These are phyloP conservation scores for Leccinum imitatum DNA, from an alignment of 768 basidiomycete genomes.

Conservation along the genomic window DNA sequence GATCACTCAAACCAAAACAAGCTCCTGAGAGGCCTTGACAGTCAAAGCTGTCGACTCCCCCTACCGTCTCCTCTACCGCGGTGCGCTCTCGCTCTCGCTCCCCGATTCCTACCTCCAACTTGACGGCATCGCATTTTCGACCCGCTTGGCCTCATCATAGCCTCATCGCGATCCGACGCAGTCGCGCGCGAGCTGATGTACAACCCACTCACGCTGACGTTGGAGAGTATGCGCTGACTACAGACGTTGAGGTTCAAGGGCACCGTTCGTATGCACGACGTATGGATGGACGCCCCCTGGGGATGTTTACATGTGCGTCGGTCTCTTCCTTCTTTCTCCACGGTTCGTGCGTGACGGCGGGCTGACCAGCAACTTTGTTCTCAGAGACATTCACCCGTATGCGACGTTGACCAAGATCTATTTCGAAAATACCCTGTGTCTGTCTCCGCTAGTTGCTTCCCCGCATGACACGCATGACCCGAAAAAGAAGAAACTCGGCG, in stretches of 20 bases:
- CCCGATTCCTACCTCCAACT: slow-evolving; percentile 71
- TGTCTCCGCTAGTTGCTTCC: slow-evolving; percentile 36
- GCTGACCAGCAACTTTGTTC: background rate
- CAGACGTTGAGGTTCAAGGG: slow-evolving; percentile 62
- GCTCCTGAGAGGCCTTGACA: too few relatives aligned
- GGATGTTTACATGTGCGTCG: slow-evolving; percentile 41
- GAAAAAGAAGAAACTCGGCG: slow-evolving; percentile 49
- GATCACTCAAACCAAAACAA: background rate
- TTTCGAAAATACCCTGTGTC: slow-evolving; percentile 70
- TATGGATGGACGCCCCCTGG: slow-evolving; percentile 56
- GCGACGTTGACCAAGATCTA: slow-evolving; percentile 62
- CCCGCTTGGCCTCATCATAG: slow-evolving; percentile 33
- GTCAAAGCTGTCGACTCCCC: background rate
- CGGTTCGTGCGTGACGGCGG: background rate
- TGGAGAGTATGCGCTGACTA: slow-evolving; percentile 80
- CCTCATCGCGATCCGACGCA: slow-evolving; percentile 25
- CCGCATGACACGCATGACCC: slow-evolving; percentile 21
- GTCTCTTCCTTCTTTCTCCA: background rate
- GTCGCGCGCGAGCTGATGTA: slow-evolving; percentile 46
- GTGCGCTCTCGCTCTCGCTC: slow-evolving; percentile 66
- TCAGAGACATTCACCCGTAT: slow-evolving; percentile 68
- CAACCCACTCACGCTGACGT: slow-evolving; percentile 66
- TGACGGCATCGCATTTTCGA: slow-evolving; percentile 71
- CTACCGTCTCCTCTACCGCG: slow-evolving; percentile 69
- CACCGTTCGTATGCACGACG: slow-evolving; percentile 47